phyloP scores from a whole-genome alignment of 306 rosid species.

The Hippophae rhamnoides region DNA sequence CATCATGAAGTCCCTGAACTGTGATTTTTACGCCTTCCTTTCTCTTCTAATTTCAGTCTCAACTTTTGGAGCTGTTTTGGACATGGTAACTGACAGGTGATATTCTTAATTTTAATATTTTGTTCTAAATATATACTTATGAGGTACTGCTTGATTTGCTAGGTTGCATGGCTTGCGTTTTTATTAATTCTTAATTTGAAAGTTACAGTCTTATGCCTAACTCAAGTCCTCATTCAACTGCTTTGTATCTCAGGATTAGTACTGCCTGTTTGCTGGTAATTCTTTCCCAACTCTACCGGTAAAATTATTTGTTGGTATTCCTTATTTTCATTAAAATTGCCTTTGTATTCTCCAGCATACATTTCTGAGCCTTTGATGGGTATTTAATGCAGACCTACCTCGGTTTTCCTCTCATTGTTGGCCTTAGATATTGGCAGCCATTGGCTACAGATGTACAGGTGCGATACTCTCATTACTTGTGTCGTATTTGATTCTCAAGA shows the following conservation, averaged over 20 bases:
- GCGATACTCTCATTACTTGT: too few species aligned
- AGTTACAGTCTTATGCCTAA: constrained; percentile 4
- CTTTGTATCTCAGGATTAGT: constrained; percentile 69
- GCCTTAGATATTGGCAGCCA: constrained; percentile 95
- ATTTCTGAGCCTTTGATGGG: constrained; percentile 29
- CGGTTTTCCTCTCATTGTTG: constrained; percentile 70
- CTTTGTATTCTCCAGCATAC: constrained; percentile 8
- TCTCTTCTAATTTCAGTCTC: constrained; percentile 56
- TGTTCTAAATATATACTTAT: background rate
- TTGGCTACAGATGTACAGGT: constrained; percentile 99
- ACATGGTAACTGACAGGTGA: constrained; percentile 96
- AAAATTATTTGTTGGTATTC: constrained; percentile 18
- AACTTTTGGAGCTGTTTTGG: constrained; percentile 97
- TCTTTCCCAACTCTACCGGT: constrained; percentile 88
- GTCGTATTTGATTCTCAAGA: too few species aligned
- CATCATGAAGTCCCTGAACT: constrained; percentile 2
- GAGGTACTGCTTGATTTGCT: background rate
- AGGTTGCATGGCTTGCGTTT: too few species aligned
- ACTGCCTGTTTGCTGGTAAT: constrained; percentile 88
- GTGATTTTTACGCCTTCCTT: constrained; percentile 8
- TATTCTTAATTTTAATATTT: constrained; percentile 9
- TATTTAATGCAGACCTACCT: constrained; percentile 67
- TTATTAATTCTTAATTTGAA: background rate
- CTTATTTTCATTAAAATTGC: constrained; percentile 12
- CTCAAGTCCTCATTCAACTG: constrained; percentile 24